phyloP scores from a whole-genome alignment of 2,329 filamentous ascomycete species.

The Paradendryphiella salina region DNA sequence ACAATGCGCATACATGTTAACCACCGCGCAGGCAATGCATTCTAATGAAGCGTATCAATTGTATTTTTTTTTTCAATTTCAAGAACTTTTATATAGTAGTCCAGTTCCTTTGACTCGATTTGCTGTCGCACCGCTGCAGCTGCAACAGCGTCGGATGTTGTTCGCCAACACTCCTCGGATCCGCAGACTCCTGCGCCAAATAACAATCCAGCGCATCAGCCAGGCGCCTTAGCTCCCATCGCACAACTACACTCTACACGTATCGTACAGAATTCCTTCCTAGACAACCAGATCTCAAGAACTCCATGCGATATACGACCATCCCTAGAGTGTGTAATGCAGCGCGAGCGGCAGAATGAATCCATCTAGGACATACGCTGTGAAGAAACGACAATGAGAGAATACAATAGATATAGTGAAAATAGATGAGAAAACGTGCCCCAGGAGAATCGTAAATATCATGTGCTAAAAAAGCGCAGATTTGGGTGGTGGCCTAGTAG shows the following conservation, averaged over 20 bases:
- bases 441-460: constrained; percentile 41
- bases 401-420: constrained; percentile 25
- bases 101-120: constrained; percentile 17
- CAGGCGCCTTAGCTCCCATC: constrained; percentile 22
- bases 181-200: constrained; percentile 25
- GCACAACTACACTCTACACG: constrained; percentile 31
- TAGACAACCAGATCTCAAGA: constrained; percentile 34
- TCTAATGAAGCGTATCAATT: constrained; percentile 26
- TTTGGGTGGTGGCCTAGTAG: constrained; percentile 11
- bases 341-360: constrained; percentile 37
- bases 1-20: background rate
- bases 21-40: background rate
- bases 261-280: constrained; percentile 37
- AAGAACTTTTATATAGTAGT: constrained; percentile 34
- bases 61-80: constrained; percentile 43
- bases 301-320: constrained; percentile 34
- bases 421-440: constrained; percentile 30
- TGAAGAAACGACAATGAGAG: constrained; percentile 20
- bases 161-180: constrained; percentile 9
- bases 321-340: constrained; percentile 33
- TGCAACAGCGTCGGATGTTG: constrained; percentile 17
- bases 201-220: constrained; percentile 37
- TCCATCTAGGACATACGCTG: constrained; percentile 37
- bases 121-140: constrained; percentile 11
- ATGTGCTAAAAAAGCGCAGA: constrained; percentile 20